phyloP scores from a whole-genome alignment of 2,329 filamentous ascomycete genomes.

The Sclerotinia trifoliorum region DNA sequence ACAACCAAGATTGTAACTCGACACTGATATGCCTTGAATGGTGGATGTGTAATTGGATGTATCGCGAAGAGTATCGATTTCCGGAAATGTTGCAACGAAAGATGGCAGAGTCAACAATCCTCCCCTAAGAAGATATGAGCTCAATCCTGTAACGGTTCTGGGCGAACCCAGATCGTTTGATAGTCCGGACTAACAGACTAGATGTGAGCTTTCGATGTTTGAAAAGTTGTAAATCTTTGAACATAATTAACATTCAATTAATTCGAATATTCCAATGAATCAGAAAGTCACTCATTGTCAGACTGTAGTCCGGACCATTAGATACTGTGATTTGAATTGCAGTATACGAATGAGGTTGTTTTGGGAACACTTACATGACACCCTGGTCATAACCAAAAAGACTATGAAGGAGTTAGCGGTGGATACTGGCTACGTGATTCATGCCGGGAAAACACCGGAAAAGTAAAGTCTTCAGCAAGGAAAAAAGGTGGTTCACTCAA shows the following conservation, averaged over 20 bases:
- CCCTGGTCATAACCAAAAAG: constrained; percentile 50
- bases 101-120: constrained; percentile 44
- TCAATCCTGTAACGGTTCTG: neutral
- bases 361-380: constrained; percentile 10
- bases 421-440: neutral
- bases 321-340: neutral
- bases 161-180: neutral
- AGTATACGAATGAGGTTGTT: neutral
- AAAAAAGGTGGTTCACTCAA: neutral
- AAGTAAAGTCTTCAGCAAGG: neutral
- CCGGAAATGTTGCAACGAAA: constrained; percentile 20
- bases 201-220: neutral
- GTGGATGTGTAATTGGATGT: constrained; percentile 17
- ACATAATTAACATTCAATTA: no score
- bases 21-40: constrained; percentile 20
- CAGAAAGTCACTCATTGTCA: no score
- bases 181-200: no score
- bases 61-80: constrained; percentile 24
- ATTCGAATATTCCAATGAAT: no score
- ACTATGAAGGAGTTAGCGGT: constrained; percentile 18
- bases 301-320: no score
- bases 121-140: constrained; percentile 44
- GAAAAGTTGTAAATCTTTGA: neutral
- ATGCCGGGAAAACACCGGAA: constrained; percentile 16
- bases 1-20: constrained; percentile 47